A percentile compares a stretch with the other conserved stretches of the same genome.
phyloP scores from a whole-genome alignment of 805 yeast species.

The Pichia californica region DNA sequence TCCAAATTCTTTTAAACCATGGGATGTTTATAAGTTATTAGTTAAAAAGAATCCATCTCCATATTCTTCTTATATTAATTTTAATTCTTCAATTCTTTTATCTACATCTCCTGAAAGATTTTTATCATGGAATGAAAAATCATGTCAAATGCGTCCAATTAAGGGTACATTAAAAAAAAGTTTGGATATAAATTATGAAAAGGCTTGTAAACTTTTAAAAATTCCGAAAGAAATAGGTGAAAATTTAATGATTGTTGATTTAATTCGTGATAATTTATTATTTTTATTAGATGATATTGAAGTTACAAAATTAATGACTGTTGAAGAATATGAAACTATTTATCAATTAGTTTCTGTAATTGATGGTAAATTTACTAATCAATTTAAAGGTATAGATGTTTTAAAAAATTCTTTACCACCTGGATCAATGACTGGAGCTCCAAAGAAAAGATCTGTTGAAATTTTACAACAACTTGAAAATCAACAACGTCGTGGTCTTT shows the following conservation, averaged over 20 bases:
- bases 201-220: slow-evolving; percentile 58
- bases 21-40: slow-evolving; percentile 75
- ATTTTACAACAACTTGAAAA: slow-evolving; percentile 57
- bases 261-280: slow-evolving; percentile 86
- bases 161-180: slow-evolving; percentile 88
- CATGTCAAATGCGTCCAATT: slow-evolving; percentile 84
- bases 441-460: slow-evolving; percentile 88
- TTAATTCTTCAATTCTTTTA: slow-evolving; percentile 56
- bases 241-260: slow-evolving; percentile 92
- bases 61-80: slow-evolving; percentile 72
- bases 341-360: slow-evolving; percentile 90
- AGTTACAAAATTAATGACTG: slow-evolving; percentile 77
- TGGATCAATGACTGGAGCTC: slow-evolving; percentile 99
- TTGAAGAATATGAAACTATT: slow-evolving; percentile 89
- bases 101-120: slow-evolving; percentile 96
- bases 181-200: slow-evolving; percentile 42
- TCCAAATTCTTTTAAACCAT: slow-evolving; percentile 46
- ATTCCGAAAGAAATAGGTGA: slow-evolving; percentile 95
- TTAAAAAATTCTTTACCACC: slow-evolving; percentile 82
- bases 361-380: slow-evolving; percentile 45
- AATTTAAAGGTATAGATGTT: slow-evolving; percentile 69
- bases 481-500: slow-evolving; percentile 66
- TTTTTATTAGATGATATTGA: slow-evolving; percentile 57
- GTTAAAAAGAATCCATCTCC: slow-evolving; percentile 84
- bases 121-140: slow-evolving; percentile 59